These are phyloP conservation scores for Pseudogymnoascus sp. DNA, from an alignment of 2,329 filamentous ascomycete species.

Conservation along the genomic window DNA sequence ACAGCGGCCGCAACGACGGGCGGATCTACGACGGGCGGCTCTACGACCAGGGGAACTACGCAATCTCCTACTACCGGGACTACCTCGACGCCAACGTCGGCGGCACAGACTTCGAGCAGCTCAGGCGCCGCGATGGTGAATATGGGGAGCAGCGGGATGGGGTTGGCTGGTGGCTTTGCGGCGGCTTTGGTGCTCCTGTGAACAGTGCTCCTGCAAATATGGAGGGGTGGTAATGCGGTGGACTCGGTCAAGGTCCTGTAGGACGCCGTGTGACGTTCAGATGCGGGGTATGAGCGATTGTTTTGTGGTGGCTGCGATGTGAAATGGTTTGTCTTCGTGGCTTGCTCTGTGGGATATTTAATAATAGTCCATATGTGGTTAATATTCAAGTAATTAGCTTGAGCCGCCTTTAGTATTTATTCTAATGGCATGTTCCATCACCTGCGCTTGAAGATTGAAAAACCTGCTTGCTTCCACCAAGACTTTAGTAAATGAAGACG, in stretches of 20 bases:
- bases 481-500: background rate
- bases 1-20: background rate
- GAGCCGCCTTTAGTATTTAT: background rate
- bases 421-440: background rate
- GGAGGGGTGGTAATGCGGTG: background rate
- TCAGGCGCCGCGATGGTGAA: background rate
- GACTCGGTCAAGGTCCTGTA: background rate
- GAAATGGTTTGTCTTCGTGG: background rate
- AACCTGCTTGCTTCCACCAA: background rate
- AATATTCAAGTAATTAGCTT: background rate
- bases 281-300: background rate
- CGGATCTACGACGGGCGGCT: background rate
- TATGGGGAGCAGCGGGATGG: background rate
- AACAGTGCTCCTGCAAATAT: background rate
- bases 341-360: background rate
- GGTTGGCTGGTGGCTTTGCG: background rate
- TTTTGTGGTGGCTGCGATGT: background rate
- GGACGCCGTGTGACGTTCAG: background rate
- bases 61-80: background rate
- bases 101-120: background rate
- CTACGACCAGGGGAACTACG: constrained; percentile 1
- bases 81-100: background rate
- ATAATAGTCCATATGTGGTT: background rate
- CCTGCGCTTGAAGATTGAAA: background rate
- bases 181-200: background rate